Evolutionary conservation across 2,329 filamentous ascomycete genomes (phyloP), one percentile per base, ranked within the genome.

Genomic region (Myriosclerotinia curreyana): DNA sequence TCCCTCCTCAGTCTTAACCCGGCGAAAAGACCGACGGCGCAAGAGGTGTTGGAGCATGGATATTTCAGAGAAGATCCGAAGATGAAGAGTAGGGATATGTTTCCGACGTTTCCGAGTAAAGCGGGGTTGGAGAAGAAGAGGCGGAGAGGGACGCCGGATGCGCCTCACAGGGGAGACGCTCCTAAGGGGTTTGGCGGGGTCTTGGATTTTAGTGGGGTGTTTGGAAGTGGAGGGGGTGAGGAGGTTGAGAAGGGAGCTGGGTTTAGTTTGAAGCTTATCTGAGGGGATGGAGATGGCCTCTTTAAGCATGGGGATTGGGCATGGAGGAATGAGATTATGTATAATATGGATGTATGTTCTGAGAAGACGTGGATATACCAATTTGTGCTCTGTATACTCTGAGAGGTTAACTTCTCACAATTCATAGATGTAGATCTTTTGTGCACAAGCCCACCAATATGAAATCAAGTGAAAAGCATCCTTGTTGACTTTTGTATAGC

Each of bases 101-200:
- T 99, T 74, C 95, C 95, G 2, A 98, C 95, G 0, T 99, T 98
- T 75, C 95, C 95, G 0, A 95, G 90, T 71, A 97, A 96, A 76
- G 95, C 95, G 0, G 92, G 92, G 1, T 90, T 95, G 80, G 95
- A 99, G 80, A 89, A 87, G 73, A 81, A 92, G 70, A 81, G 91
- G 68, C 81, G 85, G 46, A 81, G 84, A 66, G 86, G 87, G 66
- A 93, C 88, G 68, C 95, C 95, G 0, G 88, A 92, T 75, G 95
- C 95, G 8, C 95, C 95, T 0, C 85, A 84, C 48, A 81, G 94
- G 40, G 93, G 92, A 0, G 86, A 89, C 59, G 84, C 62, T 20
- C 65, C 65, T 2, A 80, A 81, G 48, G 55, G 55, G 11, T 17
- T 60, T 31, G 53, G 61, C 2, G 53, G 53, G 31, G 61, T 80